Base-by-base conservation (phyloP, 176 grass and related monocot genomes). In the Alopecurus myosuroides region DNA sequence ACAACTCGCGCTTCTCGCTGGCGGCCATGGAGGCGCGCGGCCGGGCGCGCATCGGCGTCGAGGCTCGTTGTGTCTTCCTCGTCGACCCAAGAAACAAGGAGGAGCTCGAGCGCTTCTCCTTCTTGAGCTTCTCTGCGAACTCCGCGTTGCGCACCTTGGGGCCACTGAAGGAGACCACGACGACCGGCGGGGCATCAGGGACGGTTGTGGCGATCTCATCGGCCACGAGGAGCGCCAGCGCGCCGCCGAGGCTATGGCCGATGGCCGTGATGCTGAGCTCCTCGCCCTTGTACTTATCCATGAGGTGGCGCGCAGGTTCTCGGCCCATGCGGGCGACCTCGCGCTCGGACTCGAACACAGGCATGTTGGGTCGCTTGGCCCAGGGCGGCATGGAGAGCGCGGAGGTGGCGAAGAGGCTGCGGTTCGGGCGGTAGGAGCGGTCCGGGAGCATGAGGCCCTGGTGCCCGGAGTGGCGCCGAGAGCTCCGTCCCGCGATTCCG, bases 211-310 rank as follows among this genome's bases (percentile, higher is more conserved):
- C 86, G 61, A 97, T 81, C 84, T 97, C 95, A 53, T 97, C 92
- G 36, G 92, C 95, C 9, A 92, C 92, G 62, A 97, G 86, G 25
- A 97, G 90, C 13, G 95, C 95, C 49, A 97, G 88, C 6, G 95
- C 95, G 35, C 90, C 75, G 52, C 95, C 95, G 50, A 97, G 88
- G 78, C 95, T 97, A 86, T 97, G 95, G 0, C 95, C 95, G n/a
- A 92, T 88, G 12, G 94, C 76, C 5, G 95, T 97, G 82, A 97
- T 93, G 92, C 95, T 97, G 28, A 97, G 82, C 75, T 97, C 63
- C 85, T 97, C 95, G n/a, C 95, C 92, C 74, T 91, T 89, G 90
- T 94, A 97, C 52, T 91, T 69, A 3, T 97, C 88, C 92, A 93
- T 87, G 11, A 97, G 85, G 41, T 83, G 50, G 90, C 68, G 30